Evolutionary conservation across 345 rosid genomes (phyloP), one percentile per base, ranked within the genome.

Genomic region (Excoecaria agallocha): DNA sequence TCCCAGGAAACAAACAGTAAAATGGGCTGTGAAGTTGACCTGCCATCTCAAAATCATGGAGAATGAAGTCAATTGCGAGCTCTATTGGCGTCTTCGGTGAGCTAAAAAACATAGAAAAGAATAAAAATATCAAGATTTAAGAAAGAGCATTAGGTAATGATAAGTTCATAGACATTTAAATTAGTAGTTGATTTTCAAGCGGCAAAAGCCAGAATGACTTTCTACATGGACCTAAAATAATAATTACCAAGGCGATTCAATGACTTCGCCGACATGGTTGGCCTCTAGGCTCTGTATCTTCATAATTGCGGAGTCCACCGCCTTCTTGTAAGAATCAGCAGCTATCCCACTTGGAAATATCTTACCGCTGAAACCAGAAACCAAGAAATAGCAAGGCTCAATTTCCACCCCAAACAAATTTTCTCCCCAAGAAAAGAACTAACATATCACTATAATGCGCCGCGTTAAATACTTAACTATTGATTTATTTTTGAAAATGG

Each of bases 321-420:
- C 97, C 71, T 87, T 95, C 79, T 83, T 89, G 85, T 93, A 93
- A 59, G 97, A 88, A 74, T 93, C 96, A 20, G 94, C 89, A 7
- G 99, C 99, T 63, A 95, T 51, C 57, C 92, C 83, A 71, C 91
- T 90, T 46, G 99, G 98, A 65, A 89, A 87, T 46, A 93, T 92
- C 77, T 93, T 83, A 59, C 99, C 99, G 68, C 99, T 95, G 83
- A 70, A 24, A 55, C n/a, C 49, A 11, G 12, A 50, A 19, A 35
- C 41, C 6, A 54, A 13, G n/a, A 49, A 45, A 55, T n/a, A 58
- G 39, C 24, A 41, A 56, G n/a, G n/a, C n/a, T n/a, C n/a, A n/a
- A n/a, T n/a, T n/a, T n/a, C n/a, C n/a, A n/a, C n/a, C n/a, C n/a
- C n/a, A n/a, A n/a, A n/a, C n/a, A n/a, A 62, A 52, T 12, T 41